These are phyloP conservation scores for Trichosporon sp. DNA, from an alignment of 1,284 basidiomycete species.

Conservation along the genomic window DNA sequence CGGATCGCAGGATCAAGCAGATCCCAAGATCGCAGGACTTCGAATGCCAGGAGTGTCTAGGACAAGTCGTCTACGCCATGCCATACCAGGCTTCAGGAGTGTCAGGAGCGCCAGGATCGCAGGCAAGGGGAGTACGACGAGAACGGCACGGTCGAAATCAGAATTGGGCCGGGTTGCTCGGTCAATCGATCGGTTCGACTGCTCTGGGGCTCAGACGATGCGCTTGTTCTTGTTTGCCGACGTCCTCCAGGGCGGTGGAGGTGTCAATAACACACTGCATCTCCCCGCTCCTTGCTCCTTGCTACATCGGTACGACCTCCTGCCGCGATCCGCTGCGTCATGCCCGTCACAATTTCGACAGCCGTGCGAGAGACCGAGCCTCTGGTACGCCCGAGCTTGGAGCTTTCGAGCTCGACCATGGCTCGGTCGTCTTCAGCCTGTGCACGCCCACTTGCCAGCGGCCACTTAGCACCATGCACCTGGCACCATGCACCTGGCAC, in stretches of 20 bases:
- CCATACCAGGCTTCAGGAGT: background rate
- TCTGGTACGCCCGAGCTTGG: background rate
- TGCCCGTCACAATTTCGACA: background rate
- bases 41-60: background rate
- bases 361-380: background rate
- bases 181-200: conserved; percentile 5
- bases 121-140: conserved; percentile 15
- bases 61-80: background rate
- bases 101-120: conserved; percentile 8
- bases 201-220: background rate
- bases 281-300: conserved; percentile 3
- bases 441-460: conserved; percentile 1
- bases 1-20: conserved; percentile 15
- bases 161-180: conserved; percentile 13
- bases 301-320: background rate
- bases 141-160: conserved; percentile 12
- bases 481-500: background rate
- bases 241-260: conserved; percentile 3
- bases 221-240: background rate
- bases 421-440: background rate
- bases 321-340: conserved; percentile 12
- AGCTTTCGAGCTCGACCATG: background rate
- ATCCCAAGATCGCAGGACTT: conserved; percentile 8
- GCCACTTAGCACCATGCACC: background rate
- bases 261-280: conserved; percentile 7